Evolutionary conservation across 129 eudicot genomes (phyloP).

Genomic region (Lonicera japonica): DNA sequence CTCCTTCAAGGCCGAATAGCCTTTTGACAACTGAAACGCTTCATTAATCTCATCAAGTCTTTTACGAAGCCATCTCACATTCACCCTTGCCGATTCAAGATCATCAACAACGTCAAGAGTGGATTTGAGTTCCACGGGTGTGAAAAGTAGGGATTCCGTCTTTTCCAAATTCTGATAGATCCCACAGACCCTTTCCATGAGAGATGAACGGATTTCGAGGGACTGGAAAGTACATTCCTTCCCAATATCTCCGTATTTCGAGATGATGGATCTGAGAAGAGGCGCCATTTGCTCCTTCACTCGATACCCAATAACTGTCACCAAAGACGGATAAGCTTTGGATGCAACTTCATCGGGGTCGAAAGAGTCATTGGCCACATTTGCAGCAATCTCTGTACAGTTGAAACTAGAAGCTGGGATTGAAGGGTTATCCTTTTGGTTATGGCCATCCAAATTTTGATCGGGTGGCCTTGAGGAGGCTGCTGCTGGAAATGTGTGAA

Average conservation of each 20-base stretch:
- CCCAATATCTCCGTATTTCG: conserved; percentile 7
- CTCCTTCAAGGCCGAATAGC: neutral
- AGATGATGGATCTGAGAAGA: neutral
- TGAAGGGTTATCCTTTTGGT: neutral
- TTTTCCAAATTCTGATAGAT: neutral
- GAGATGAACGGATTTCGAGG: neutral
- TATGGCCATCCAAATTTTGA: neutral
- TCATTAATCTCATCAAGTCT: conserved; percentile 3
- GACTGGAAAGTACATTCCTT: neutral
- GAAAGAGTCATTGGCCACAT: neutral
- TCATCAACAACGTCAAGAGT: neutral
- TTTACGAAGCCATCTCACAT: conserved; percentile 10
- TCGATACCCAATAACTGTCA: conserved; percentile 1
- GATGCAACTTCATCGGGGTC: too few species aligned
- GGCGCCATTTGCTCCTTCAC: conserved; percentile 1
- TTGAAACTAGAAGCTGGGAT: neutral
- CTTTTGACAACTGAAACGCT: neutral
- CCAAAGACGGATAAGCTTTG: neutral
- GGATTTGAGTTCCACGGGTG: neutral
- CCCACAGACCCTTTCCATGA: conserved; percentile 3
- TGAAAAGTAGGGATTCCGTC: neutral
- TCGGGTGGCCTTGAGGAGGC: too few species aligned
- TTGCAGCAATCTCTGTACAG: conserved; percentile 6
- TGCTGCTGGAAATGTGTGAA: too few species aligned
- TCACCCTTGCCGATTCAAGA: neutral